Percentiles rank a stretch among this genome's conserved stretches.
phyloP scores from a whole-genome alignment of 192 early-diverging fungal genomes.

The Phlyctochytrium arcticum region DNA sequence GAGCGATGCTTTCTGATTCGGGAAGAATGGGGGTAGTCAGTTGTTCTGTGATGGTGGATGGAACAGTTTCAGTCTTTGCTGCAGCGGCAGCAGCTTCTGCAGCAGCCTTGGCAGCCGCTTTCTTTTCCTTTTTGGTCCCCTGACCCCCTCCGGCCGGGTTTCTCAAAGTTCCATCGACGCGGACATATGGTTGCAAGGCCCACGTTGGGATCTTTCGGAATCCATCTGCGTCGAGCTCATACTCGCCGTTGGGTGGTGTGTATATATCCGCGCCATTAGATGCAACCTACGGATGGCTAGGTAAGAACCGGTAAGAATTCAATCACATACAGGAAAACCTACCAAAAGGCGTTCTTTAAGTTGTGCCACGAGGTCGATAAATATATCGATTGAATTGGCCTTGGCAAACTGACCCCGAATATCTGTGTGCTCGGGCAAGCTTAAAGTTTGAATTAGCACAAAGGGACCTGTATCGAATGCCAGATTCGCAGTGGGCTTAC shows the following conservation, averaged over 20 bases:
- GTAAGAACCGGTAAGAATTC: slow-evolving; percentile 58
- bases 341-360: slow-evolving; percentile 53
- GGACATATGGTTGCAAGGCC: slow-evolving; percentile 66
- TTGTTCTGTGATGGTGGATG: neutral
- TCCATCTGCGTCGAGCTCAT: slow-evolving; percentile 47
- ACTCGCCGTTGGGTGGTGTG: slow-evolving; percentile 28
- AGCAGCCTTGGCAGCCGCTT: neutral
- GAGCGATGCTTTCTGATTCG: too few relatives aligned
- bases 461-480: neutral
- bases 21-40: neutral
- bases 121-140: neutral
- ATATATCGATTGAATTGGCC: slow-evolving; percentile 55
- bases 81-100: neutral
- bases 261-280: slow-evolving; percentile 22
- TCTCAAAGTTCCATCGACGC: slow-evolving; percentile 30
- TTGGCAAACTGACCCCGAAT: slow-evolving; percentile 68
- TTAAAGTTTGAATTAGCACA: slow-evolving; percentile 2
- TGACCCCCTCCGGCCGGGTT: neutral
- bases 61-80: neutral
- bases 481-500: slow-evolving; percentile 15
- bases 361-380: slow-evolving; percentile 50
- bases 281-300: slow-evolving; percentile 62
- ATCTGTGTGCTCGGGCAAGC: slow-evolving; percentile 74
- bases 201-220: slow-evolving; percentile 60
- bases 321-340: slow-evolving; percentile 39